Base-by-base conservation (phyloP, 2,329 filamentous ascomycete species). In the Fusarium keratoplasticum region DNA sequence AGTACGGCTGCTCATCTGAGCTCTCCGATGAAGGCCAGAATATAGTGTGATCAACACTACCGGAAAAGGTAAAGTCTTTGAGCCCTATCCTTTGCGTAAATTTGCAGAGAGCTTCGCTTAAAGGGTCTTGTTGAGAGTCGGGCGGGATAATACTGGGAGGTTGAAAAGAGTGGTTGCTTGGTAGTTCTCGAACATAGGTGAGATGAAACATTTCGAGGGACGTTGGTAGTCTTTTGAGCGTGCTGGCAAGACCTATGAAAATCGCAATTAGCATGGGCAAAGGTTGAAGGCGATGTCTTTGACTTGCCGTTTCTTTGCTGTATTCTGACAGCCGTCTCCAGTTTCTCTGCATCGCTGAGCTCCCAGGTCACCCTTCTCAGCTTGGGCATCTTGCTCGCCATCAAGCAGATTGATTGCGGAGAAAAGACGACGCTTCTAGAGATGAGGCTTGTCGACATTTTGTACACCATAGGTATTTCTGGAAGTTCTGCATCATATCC, bases 341-440 rank as follows among this genome's bases (percentile, higher is more conserved):
- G 3, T 27, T 61, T 65, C 38, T 68, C 61, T 6, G 22, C 55
- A 13, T 68, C 66, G 54, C 61, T 35, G 9, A 68, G 52, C 3
- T 27, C 35, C 44, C 44, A 68, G 5, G 14, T 11, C 22, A 50
- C 61, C 1, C 14, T 29, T 27, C 29, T 65, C 31, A 68, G n/a
- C 9, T 47, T 33, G 1, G 55, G 31, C 61, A 68, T 68, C 36
- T 68, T 65, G 44, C 44, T 55, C 6, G 61, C 54, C 18, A 68
- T 47, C 2, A 65, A n/a, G 14, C 44, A 61, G 10, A 68, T n/a
- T 4, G 66, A 65, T 9, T 29, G 18, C 6, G 66, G 47, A 2
- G 55, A 14, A 40, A 65, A 61, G 5, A 36, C 42, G 1, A 68
- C 16, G 14, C 55, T 65, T 33, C 50, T 54, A 5, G 25, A 35